These are phyloP conservation scores for Apiotrichum akiyoshidainum DNA, from an alignment of 1,284 basidiomycete genomes.

Conservation along the genomic window DNA sequence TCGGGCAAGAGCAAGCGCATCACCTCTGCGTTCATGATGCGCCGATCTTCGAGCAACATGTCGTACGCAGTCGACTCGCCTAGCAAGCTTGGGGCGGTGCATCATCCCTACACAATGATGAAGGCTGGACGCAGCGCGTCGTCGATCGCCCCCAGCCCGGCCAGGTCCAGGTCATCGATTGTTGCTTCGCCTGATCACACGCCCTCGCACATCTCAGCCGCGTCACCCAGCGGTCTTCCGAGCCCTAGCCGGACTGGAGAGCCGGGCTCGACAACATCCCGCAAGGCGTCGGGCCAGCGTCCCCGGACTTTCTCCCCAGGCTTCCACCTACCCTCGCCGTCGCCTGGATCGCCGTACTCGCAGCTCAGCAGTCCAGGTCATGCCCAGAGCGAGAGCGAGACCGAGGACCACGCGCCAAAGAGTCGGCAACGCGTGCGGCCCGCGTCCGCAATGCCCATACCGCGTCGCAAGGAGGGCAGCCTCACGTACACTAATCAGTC, in stretches of 20 bases:
- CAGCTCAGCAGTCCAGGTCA: neutral
- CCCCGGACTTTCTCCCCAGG: slow-evolving; percentile 38
- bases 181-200: no score
- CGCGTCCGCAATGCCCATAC: slow-evolving; percentile 30
- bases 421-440: slow-evolving; percentile 20
- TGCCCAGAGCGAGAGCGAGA: slow-evolving; percentile 20
- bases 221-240: no score
- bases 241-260: no score
- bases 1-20: slow-evolving; percentile 8
- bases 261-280: neutral
- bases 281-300: neutral
- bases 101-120: neutral
- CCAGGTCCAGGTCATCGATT: neutral
- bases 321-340: slow-evolving; percentile 43
- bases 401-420: slow-evolving; percentile 17
- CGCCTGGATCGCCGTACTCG: slow-evolving; percentile 37
- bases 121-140: neutral
- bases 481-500: neutral
- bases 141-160: neutral
- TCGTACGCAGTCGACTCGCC: slow-evolving; percentile 12
- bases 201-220: no score
- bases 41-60: slow-evolving; percentile 36
- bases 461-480: neutral
- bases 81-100: slow-evolving; percentile 1
- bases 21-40: slow-evolving; percentile 19